Evolutionary conservation across 129 eudicot species (phyloP).

Genomic region (Logfia minima): DNA sequence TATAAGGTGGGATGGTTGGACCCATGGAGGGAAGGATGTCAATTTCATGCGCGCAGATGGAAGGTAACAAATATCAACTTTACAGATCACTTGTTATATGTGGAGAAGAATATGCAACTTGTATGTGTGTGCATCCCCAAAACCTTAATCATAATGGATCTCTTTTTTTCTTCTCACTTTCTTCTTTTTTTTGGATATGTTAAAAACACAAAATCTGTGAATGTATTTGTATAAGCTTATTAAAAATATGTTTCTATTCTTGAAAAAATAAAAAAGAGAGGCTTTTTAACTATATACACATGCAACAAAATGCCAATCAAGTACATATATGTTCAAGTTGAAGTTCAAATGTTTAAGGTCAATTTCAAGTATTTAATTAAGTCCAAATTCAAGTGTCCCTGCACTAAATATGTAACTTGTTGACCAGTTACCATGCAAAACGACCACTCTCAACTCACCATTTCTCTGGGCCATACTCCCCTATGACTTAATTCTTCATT

Average conservation of each 20-base stretch:
- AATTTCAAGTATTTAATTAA: too few species aligned
- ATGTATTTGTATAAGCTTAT: too few species aligned
- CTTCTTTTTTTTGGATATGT: not conserved
- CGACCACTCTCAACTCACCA: slow-evolving; percentile 33
- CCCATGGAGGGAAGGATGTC: slow-evolving; percentile 11
- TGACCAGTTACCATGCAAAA: slow-evolving; percentile 36
- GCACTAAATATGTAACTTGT: slow-evolving; percentile 16
- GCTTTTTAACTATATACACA: too few species aligned
- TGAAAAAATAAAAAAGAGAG: too few species aligned
- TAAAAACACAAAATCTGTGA: too few species aligned
- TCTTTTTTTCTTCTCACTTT: not conserved
- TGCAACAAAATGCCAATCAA: too few species aligned
- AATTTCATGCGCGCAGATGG: slow-evolving; percentile 31
- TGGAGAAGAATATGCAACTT: slow-evolving; percentile 33
- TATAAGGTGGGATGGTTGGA: not conserved
- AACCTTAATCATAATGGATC: not conserved
- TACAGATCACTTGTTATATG: slow-evolving; percentile 34
- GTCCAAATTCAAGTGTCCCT: too few species aligned
- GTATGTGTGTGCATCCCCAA: slow-evolving; percentile 14
- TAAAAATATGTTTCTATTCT: too few species aligned
- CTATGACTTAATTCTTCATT: too few species aligned
- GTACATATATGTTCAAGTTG: too few species aligned
- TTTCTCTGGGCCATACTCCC: not conserved
- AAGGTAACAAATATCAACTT: slow-evolving; percentile 42
- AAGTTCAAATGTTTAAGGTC: too few species aligned